phyloP scores from a whole-genome alignment of 2,329 filamentous ascomycete species.

The Leptoxyphium fumago region DNA sequence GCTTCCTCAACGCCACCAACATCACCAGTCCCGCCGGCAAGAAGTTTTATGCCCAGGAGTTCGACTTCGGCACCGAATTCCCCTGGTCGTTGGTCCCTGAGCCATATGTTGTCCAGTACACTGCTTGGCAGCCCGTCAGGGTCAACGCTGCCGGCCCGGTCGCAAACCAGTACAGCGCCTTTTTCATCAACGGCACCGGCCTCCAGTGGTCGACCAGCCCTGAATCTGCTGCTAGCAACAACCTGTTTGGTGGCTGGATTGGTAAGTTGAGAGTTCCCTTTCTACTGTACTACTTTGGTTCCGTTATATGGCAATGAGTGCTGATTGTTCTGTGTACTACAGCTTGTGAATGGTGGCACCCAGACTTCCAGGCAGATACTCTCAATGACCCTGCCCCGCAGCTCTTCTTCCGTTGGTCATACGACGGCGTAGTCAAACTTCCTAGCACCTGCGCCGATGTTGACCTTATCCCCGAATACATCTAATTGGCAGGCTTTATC shows the following conservation, averaged over 20 bases:
- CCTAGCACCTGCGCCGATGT: constrained; percentile 19
- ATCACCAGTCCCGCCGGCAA: constrained; percentile 8
- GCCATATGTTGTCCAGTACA: constrained; percentile 12
- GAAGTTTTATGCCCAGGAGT: constrained; percentile 13
- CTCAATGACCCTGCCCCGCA: constrained; percentile 9
- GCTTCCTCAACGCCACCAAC: constrained; percentile 15
- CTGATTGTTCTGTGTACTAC: background rate
- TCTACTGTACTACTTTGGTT: background rate
- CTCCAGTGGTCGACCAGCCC: constrained; percentile 15
- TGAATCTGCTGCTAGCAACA: constrained; percentile 1
- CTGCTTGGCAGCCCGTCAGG: constrained; percentile 18
- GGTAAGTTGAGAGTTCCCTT: constrained; percentile 4
- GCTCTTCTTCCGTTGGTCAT: constrained; percentile 17
- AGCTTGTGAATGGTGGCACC: constrained; percentile 21
- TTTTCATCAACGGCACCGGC: constrained; percentile 19
- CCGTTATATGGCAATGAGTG: background rate
- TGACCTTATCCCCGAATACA: constrained; percentile 14
- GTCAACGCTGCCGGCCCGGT: constrained; percentile 11
- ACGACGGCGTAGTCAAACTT: constrained; percentile 8
- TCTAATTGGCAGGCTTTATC: constrained; percentile 5
- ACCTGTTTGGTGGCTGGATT: constrained; percentile 18
- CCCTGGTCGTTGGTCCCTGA: constrained; percentile 13
- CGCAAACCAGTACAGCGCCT: constrained; percentile 6
- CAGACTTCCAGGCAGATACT: background rate
- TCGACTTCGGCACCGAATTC: constrained; percentile 17